These are phyloP conservation scores for Vaccinium darrowii DNA, from an alignment of 148 eudicot genomes.

Conservation along the genomic window DNA sequence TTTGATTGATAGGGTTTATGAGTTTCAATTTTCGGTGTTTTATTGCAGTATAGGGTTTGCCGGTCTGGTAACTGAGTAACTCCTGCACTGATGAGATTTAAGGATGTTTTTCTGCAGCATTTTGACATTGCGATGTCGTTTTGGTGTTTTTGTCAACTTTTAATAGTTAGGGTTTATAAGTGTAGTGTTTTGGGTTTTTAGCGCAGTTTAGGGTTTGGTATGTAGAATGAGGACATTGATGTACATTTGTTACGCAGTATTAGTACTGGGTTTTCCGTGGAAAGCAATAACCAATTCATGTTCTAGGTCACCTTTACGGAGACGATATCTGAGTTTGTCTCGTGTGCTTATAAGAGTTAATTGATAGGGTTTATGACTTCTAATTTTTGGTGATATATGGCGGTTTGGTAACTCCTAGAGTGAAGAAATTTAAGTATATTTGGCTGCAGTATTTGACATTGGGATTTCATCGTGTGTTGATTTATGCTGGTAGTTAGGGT, in stretches of 20 bases:
- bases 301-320: too few species aligned
- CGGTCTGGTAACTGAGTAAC: too few species aligned
- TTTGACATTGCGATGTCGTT: constrained; percentile 45
- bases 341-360: too few species aligned
- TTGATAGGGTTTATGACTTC: too few species aligned
- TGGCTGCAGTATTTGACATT: too few species aligned
- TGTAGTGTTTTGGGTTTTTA: not conserved
- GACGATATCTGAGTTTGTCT: too few species aligned
- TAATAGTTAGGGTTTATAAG: not conserved
- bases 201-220: not conserved
- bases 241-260: constrained; percentile 43
- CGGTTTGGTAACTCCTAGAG: too few species aligned
- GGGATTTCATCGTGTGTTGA: too few species aligned
- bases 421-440: too few species aligned
- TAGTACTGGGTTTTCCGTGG: constrained; percentile 86
- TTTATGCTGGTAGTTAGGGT: not conserved
- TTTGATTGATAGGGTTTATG: constrained; percentile 3
- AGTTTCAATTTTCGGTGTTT: not conserved
- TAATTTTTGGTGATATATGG: too few species aligned
- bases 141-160: not conserved
- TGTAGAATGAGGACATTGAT: not conserved
- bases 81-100: not conserved
- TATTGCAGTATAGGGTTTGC: not conserved
- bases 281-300: constrained; percentile 33
- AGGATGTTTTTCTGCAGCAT: not conserved